phyloP scores from a whole-genome alignment of 1,284 basidiomycete species.

The Bothia castanella region DNA sequence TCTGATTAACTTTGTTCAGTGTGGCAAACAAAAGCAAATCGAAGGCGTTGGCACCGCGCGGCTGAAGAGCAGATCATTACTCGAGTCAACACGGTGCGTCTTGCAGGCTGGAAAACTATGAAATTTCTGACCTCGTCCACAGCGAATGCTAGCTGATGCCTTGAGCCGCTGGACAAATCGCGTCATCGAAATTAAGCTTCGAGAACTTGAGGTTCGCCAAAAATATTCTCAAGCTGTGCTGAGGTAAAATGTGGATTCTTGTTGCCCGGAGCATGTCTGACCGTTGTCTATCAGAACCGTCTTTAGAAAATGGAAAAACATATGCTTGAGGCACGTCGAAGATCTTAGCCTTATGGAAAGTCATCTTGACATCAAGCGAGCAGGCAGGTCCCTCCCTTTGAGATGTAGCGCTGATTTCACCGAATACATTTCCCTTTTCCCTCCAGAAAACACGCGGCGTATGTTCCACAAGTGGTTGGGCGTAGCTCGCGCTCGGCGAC shows the following conservation, averaged over 20 bases:
- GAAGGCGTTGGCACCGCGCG: conserved; percentile 23
- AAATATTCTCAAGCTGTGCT: conserved; percentile 44
- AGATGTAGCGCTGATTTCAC: conserved; percentile 1
- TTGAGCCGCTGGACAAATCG: conserved; percentile 64
- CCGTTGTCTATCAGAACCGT: conserved; percentile 39
- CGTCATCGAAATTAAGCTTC: conserved; percentile 67
- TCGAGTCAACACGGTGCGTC: conserved; percentile 20
- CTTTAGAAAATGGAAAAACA: conserved; percentile 65
- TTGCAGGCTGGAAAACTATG: neutral
- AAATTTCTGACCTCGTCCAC: conserved; percentile 9
- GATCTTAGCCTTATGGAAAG: conserved; percentile 75
- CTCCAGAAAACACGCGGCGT: conserved; percentile 59
- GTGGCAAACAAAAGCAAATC: conserved; percentile 42
- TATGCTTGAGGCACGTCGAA: conserved; percentile 60
- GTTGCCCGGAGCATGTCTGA: conserved; percentile 1
- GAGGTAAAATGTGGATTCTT: conserved; percentile 38
- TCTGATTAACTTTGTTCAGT: conserved; percentile 35
- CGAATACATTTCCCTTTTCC: neutral
- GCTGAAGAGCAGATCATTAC: conserved; percentile 29
- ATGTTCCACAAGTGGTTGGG: conserved; percentile 70
- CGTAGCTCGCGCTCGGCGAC: conserved; percentile 52
- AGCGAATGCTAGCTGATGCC: conserved; percentile 51
- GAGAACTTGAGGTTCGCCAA: conserved; percentile 61
- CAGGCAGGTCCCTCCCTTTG: conserved; percentile 45
- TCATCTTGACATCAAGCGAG: conserved; percentile 70